Conservation (phyloP, 495 filamentous ascomycete genomes). For the Xylaria nigripes region DNA sequence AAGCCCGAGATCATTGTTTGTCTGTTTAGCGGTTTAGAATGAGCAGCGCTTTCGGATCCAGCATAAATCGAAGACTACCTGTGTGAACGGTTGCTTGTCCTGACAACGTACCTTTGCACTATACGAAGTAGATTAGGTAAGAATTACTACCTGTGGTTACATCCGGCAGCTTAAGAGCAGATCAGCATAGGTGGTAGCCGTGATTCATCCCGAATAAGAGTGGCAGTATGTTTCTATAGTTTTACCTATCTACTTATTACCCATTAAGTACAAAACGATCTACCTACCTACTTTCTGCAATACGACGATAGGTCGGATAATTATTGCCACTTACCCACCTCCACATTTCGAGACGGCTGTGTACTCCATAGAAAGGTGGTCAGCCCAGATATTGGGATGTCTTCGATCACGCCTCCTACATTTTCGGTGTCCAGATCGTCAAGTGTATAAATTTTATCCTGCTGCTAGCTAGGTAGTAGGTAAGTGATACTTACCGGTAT, state of each 20-base stretch:
- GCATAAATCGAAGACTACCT: no score
- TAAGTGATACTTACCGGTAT: no score
- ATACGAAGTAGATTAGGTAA: background rate
- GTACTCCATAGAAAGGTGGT: background rate
- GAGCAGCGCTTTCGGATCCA: background rate
- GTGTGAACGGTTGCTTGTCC: no score
- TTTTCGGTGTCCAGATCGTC: no score
- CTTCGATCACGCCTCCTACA: background rate
- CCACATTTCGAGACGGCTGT: background rate
- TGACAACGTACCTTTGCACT: background rate
- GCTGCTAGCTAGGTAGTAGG: background rate
- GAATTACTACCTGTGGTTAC: slow-evolving; percentile 1
- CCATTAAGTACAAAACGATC: background rate
- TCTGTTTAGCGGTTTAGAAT: background rate
- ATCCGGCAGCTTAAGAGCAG: slow-evolving; percentile 7
- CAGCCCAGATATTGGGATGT: background rate
- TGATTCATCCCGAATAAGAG: background rate
- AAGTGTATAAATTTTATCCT: no score
- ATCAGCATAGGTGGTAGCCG: background rate
- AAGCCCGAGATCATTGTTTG: background rate
- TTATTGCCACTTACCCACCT: slow-evolving; percentile 7
- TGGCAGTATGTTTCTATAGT: no score
- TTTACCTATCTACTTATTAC: background rate
- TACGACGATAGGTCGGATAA: slow-evolving; percentile 10
- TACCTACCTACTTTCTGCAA: background rate